phyloP scores from a whole-genome alignment of 306 rosid genomes.

The Parietaria judaica region DNA sequence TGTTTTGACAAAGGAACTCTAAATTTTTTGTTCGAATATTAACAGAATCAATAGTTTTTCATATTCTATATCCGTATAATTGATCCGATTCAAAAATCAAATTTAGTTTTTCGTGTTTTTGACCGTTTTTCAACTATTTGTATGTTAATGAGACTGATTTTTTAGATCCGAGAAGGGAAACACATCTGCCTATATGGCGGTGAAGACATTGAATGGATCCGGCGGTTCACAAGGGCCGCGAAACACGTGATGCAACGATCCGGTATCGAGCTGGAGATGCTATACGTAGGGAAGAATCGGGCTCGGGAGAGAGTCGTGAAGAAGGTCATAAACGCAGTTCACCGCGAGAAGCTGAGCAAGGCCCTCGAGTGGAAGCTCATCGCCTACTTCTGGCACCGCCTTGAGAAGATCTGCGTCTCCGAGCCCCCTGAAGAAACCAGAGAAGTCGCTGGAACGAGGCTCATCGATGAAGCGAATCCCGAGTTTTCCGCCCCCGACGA shows the following conservation, averaged over 20 bases:
- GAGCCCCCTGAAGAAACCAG: slow-evolving; percentile 20
- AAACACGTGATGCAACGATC: slow-evolving; percentile 15
- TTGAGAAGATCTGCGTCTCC: slow-evolving; percentile 49
- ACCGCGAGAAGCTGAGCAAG: slow-evolving; percentile 30
- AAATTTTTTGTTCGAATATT: no score
- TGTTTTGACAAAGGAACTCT: no score
- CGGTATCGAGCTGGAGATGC: slow-evolving; percentile 36
- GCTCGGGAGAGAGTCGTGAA: slow-evolving; percentile 30
- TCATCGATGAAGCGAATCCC: background rate
- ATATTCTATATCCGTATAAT: no score
- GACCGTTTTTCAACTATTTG: no score
- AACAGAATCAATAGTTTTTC: no score
- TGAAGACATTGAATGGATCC: slow-evolving; percentile 51
- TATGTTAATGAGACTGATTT: no score
- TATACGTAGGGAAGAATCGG: slow-evolving; percentile 50
- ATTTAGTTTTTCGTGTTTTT: no score
- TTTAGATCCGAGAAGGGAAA: slow-evolving; percentile 41
- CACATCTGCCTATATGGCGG: slow-evolving; percentile 64
- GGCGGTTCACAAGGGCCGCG: slow-evolving; percentile 33
- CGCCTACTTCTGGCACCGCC: slow-evolving; percentile 65
- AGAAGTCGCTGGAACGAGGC: background rate
- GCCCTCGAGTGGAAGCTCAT: slow-evolving; percentile 24
- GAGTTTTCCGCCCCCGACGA: background rate
- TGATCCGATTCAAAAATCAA: no score
- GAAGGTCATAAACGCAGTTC: slow-evolving; percentile 11